Evolutionary conservation across 1,284 basidiomycete species (phyloP).

Genomic region (Trametes hirsuta): DNA sequence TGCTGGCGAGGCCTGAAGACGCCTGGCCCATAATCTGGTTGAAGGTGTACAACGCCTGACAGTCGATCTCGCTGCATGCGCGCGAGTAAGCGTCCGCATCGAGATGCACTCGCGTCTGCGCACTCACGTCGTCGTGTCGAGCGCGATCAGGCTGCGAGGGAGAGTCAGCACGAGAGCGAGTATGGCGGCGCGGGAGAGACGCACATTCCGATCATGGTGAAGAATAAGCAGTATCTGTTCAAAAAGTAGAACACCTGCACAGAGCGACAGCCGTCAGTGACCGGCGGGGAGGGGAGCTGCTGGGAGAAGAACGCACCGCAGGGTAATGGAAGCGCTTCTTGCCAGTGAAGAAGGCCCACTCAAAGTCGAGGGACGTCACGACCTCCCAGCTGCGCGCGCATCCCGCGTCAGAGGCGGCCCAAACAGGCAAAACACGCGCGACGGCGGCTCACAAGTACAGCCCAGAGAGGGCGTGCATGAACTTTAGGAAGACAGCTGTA

Average conservation of each 20-base stretch:
- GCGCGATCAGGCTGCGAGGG: conserved; percentile 49
- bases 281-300: not conserved
- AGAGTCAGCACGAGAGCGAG: conserved; percentile 1
- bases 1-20: conserved; percentile 73
- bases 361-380: conserved; percentile 70
- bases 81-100: not conserved
- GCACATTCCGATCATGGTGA: conserved; percentile 71
- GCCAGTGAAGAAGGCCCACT: conserved; percentile 65
- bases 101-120: not conserved
- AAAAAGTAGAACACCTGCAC: conserved; percentile 72
- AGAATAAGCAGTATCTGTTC: conserved; percentile 69
- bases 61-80: conserved; percentile 54
- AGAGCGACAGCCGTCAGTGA: not conserved
- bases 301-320: conserved; percentile 26
- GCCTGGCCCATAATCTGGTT: conserved; percentile 72
- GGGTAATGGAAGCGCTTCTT: conserved; percentile 59
- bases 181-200: conserved; percentile 3
- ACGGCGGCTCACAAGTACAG: conserved; percentile 56
- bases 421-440: not conserved
- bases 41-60: conserved; percentile 74
- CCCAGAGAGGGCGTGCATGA: conserved; percentile 70
- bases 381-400: conserved; percentile 39
- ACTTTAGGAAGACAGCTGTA: conserved; percentile 61
- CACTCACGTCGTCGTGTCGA: conserved; percentile 56
- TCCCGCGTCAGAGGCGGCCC: conserved; percentile 10